Percentiles rank a stretch among this genome's conserved stretches.
Conservation (phyloP, 495 filamentous ascomycete species). For the Hypoxylon fragiforme region DNA sequence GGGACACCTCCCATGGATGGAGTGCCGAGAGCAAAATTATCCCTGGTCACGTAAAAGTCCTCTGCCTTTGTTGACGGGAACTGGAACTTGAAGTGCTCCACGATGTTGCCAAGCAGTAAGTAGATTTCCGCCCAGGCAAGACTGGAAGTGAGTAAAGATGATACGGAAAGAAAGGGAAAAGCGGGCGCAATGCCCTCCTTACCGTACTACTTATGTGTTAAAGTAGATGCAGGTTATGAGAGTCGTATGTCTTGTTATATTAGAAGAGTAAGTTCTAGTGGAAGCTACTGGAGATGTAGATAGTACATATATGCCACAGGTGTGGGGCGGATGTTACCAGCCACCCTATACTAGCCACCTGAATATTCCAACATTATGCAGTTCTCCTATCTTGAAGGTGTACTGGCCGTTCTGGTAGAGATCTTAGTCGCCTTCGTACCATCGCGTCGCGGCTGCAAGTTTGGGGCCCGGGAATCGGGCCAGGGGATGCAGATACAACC, state of each 20-base stretch:
- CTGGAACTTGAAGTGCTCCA: conserved; percentile 15
- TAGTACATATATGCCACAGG: too few species aligned
- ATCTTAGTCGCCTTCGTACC: conserved; percentile 58
- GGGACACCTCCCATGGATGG: conserved; percentile 9
- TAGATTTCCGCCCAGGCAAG: conserved; percentile 23
- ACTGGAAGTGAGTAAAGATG: conserved; percentile 12
- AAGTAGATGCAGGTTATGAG: too few species aligned
- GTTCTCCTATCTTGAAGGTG: conserved; percentile 32
- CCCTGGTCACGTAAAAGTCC: conserved; percentile 10
- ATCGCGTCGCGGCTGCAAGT: conserved; percentile 51
- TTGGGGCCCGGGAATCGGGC: conserved; percentile 53
- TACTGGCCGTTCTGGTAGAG: conserved; percentile 36
- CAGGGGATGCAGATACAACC: conserved; percentile 51
- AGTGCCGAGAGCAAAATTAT: conserved; percentile 7
- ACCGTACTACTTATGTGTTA: conserved; percentile 27
- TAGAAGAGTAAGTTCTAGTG: too few species aligned
- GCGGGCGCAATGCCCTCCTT: conserved; percentile 17
- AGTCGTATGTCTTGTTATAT: too few species aligned
- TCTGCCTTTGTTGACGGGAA: conserved; percentile 12
- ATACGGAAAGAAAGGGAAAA: too few species aligned
- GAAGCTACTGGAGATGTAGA: too few species aligned
- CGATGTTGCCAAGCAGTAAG: conserved; percentile 12
- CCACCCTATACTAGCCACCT: too few species aligned
- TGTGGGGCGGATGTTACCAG: too few species aligned
- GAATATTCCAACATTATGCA: too few species aligned